phyloP scores from a whole-genome alignment of 768 basidiomycete genomes.

The Podaxis sp. region DNA sequence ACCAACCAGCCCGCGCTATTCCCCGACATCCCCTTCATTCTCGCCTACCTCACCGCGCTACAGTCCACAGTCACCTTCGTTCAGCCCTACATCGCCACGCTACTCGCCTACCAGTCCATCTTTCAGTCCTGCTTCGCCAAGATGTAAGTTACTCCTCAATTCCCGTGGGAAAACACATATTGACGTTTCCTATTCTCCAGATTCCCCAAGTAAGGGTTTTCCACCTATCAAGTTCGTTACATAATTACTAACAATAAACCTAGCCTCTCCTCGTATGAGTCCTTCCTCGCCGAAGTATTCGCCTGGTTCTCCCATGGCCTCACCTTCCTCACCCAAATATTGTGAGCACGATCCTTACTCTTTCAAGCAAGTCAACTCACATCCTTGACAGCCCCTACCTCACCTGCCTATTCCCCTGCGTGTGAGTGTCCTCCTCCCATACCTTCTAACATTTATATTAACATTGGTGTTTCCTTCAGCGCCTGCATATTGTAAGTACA shows the following conservation, averaged over 20 bases:
- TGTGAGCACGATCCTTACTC: slow-evolving; percentile 49
- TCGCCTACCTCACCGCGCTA: slow-evolving; percentile 84
- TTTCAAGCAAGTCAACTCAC: slow-evolving; percentile 12
- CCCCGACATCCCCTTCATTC: slow-evolving; percentile 81
- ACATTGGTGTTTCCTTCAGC: slow-evolving; percentile 36
- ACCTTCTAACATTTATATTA: background rate
- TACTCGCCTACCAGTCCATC: slow-evolving; percentile 90
- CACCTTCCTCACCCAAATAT: slow-evolving; percentile 90
- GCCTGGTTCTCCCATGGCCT: slow-evolving; percentile 87
- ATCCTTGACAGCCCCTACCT: slow-evolving; percentile 65
- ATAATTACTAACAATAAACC: slow-evolving; percentile 24
- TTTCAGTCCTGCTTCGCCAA: slow-evolving; percentile 91
- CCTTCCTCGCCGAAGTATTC: slow-evolving; percentile 92
- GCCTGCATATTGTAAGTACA: slow-evolving; percentile 71
- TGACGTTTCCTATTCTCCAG: slow-evolving; percentile 35
- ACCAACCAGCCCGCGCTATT: slow-evolving; percentile 84
- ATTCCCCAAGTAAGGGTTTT: slow-evolving; percentile 72
- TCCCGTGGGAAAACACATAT: slow-evolving; percentile 5
- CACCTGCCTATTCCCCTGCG: slow-evolving; percentile 84
- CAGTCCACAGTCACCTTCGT: slow-evolving; percentile 88
- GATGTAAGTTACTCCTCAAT: slow-evolving; percentile 53
- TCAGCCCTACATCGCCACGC: slow-evolving; percentile 85
- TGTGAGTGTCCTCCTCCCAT: slow-evolving; percentile 50
- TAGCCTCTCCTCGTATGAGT: slow-evolving; percentile 80
- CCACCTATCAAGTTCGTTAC: slow-evolving; percentile 10